Percentiles rank a stretch among this genome's conserved stretches.
Conservation (phyloP, 1,284 basidiomycete species). For the Xerocomus minutiporus region DNA sequence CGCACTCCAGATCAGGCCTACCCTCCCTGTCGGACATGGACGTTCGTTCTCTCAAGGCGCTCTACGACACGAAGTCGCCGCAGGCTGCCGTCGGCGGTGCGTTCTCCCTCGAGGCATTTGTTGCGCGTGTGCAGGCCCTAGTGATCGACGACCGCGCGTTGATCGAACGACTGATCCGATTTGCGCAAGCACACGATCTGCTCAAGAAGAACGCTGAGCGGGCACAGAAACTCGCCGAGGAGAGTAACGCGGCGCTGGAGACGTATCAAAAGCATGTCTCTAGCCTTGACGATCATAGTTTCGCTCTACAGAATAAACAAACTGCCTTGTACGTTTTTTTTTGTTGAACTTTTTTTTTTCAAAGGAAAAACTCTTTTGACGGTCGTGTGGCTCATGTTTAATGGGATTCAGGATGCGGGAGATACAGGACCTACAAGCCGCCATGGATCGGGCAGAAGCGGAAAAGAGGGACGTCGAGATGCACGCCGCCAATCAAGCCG, state of each 20-base stretch:
- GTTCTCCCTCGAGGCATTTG: constrained; percentile 72
- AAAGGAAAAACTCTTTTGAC: background rate
- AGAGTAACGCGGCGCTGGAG: constrained; percentile 71
- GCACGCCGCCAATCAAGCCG: constrained; percentile 66
- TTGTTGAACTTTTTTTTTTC: background rate
- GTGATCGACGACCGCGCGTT: constrained; percentile 77
- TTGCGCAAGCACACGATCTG: constrained; percentile 81
- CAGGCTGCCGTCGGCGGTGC: constrained; percentile 34
- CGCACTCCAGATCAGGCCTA: constrained; percentile 29
- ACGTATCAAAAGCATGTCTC: constrained; percentile 86
- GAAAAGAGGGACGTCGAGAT: constrained; percentile 70
- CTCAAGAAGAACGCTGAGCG: constrained; percentile 87
- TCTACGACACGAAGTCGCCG: constrained; percentile 53
- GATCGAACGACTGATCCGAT: constrained; percentile 77
- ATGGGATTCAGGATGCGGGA: constrained; percentile 58
- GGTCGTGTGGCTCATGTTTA: constrained; percentile 9
- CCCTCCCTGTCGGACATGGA: constrained; percentile 73
- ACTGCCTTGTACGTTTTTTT: constrained; percentile 43
- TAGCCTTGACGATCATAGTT: constrained; percentile 71
- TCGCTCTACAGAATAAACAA: constrained; percentile 46
- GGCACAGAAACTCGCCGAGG: constrained; percentile 83
- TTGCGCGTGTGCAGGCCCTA: constrained; percentile 70
- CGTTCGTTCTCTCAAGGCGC: constrained; percentile 68
- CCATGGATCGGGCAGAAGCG: constrained; percentile 53
- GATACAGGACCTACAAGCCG: constrained; percentile 55